Base-by-base conservation (phyloP, 73 alveolate species). In the Tetrahymena elliotti region DNA sequence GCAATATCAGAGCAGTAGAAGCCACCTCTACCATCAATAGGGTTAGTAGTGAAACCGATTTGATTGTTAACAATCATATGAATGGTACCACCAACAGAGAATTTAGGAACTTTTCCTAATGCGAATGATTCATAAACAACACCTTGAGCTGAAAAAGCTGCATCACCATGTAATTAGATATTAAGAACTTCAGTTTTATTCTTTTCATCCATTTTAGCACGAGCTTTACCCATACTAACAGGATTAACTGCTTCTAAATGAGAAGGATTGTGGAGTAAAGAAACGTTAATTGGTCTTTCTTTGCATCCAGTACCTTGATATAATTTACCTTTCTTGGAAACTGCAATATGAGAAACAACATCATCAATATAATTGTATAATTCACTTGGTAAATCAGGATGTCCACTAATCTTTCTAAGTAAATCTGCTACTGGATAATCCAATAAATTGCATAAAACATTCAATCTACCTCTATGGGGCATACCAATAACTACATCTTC, bases 141-240 rank as follows among this genome's bases (percentile, higher is more conserved):
- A 35, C 99, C 99, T 94, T 98, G 98, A 27, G 99, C 99, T 36
- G 98, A 96, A 93, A 98, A 98, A 15, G 99, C 99, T 3, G 99
- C 99, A 93, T 98, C 99, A 16, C 99, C 99, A 92, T 98, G 99
- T 38, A 97, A 96, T 96, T 97, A 93, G 37, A 98, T 93, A 83
- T 97, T 97, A 27, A 95, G 95, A 38, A 96, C 97, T 94, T 96
- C 53, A 38, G 95, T 20, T 22, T 41, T 35, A 53, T 92, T 53
- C 16, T 93, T 95, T 92, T 97, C 99, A 95, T 97, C 99, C 93
- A 93, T 38, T 93, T 97, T 97, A 38, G 99, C 99, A 52, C 96
- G 97, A 33, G 99, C 94, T 93, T 98, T 98, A 11, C 99, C 99
- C 97, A 96, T 94, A 20, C 97, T 93, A 7, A 97, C 97, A 18